A percentile compares a stretch with the other conserved stretches of the same genome.
phyloP scores from a whole-genome alignment of 108 stramenopile genomes.

The Asterionellopsis glacialis region DNA sequence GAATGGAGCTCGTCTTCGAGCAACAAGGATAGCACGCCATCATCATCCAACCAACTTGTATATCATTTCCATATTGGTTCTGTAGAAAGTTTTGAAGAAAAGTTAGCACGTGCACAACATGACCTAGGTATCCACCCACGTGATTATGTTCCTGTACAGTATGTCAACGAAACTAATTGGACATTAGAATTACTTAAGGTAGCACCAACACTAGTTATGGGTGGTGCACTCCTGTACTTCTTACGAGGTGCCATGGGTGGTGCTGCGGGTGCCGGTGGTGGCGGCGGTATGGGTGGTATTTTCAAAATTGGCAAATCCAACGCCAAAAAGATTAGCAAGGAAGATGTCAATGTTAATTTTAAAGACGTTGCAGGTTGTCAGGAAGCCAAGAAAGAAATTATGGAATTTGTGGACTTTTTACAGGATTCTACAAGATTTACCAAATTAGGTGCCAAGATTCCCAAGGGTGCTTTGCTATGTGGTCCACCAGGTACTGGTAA shows the following conservation, averaged over 20 bases:
- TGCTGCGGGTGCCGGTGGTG: constrained; percentile 58
- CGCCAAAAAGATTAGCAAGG: constrained; percentile 64
- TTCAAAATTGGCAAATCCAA: constrained; percentile 77
- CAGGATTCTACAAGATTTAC: constrained; percentile 75
- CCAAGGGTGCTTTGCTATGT: constrained; percentile 87
- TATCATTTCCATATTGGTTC: constrained; percentile 96
- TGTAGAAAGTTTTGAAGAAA: constrained; percentile 96
- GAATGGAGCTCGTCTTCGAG: neutral
- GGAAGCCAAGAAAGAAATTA: constrained; percentile 94
- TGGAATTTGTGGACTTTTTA: constrained; percentile 95
- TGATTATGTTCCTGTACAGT: constrained; percentile 93
- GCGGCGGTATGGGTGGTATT: constrained; percentile 65
- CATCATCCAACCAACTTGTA: constrained; percentile 13
- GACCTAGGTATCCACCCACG: constrained; percentile 71
- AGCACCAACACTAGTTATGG: constrained; percentile 69
- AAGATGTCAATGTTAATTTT: constrained; percentile 77
- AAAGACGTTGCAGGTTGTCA: constrained; percentile 91
- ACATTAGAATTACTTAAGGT: constrained; percentile 67
- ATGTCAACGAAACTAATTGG: constrained; percentile 89
- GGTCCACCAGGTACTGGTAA: constrained; percentile 97
- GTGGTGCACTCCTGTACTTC: constrained; percentile 76
- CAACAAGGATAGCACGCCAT: neutral
- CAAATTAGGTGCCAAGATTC: constrained; percentile 90
- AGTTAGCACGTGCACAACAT: constrained; percentile 88
- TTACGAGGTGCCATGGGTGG: constrained; percentile 74